Conservation (phyloP, 257 asterid species). For the Hygrophila difformis region DNA sequence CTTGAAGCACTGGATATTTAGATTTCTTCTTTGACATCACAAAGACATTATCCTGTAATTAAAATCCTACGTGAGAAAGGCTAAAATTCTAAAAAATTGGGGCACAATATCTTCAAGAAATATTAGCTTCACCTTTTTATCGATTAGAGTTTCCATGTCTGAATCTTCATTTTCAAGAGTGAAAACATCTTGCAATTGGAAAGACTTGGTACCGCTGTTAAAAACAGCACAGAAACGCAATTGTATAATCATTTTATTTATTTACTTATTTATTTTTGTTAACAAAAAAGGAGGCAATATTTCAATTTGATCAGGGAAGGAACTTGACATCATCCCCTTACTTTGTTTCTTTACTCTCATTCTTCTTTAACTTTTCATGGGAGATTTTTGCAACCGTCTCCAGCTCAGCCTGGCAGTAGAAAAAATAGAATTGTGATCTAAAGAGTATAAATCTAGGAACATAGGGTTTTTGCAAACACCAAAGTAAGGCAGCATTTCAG, state of each 20-base stretch:
- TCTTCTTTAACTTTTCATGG: conserved; percentile 71
- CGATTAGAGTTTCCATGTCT: conserved; percentile 68
- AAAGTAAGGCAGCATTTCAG: not conserved
- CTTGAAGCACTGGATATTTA: conserved; percentile 91
- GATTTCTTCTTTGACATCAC: conserved; percentile 94
- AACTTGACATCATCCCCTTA: conserved; percentile 27
- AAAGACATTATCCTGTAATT: conserved; percentile 69
- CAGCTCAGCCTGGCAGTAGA: conserved; percentile 67
- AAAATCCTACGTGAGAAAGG: conserved; percentile 13
- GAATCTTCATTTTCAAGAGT: conserved; percentile 69
- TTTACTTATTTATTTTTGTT: too few species aligned
- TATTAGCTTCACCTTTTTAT: conserved; percentile 44
- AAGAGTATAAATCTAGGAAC: not conserved
- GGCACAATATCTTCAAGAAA: conserved; percentile 2
- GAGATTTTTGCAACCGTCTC: conserved; percentile 88
- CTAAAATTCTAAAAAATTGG: not conserved
- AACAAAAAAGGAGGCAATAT: not conserved
- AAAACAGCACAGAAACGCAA: conserved; percentile 13
- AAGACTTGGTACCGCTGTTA: conserved; percentile 58
- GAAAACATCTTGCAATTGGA: conserved; percentile 75
- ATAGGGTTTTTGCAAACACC: not conserved
- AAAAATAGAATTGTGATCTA: conserved; percentile 2
- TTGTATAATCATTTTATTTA: conserved; percentile 11
- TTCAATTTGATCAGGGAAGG: conserved; percentile 3
- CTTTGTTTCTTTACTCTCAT: conserved; percentile 73